Conservation (phyloP, 106 monocot species). For the Triglochin maritima region DNA sequence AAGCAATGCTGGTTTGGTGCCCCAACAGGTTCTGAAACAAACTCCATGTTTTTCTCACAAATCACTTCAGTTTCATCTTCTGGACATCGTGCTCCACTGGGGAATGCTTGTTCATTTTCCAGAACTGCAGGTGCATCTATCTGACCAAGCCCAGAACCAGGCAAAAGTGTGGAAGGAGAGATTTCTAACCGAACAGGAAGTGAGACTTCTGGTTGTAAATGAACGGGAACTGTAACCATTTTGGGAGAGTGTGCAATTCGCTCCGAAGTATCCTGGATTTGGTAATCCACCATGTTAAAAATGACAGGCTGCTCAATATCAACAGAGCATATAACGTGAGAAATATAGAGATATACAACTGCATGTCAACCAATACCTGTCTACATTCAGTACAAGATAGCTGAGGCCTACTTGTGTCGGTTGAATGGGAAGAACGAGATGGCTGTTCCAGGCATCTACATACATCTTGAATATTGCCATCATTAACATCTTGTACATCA, state of each 20-base stretch:
- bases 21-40: background rate
- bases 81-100: background rate
- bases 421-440: background rate
- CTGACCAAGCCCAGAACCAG: background rate
- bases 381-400: background rate
- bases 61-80: background rate
- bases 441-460: background rate
- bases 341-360: background rate
- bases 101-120: constrained; percentile 2
- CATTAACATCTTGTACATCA: constrained; percentile 16
- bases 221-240: background rate
- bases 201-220: background rate
- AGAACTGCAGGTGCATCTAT: background rate
- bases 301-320: background rate
- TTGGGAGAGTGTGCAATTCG: background rate
- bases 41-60: background rate
- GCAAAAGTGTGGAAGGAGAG: background rate
- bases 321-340: background rate
- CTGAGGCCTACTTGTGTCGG: background rate
- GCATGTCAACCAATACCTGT: background rate
- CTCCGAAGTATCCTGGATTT: constrained; percentile 2
- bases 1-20: background rate
- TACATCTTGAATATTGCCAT: constrained; percentile 11
- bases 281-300: background rate
- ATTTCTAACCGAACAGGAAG: background rate